Percentiles rank a stretch among this genome's conserved stretches.
phyloP scores from a whole-genome alignment of 805 yeast genomes.

The Scheffersomyces spartinae region DNA sequence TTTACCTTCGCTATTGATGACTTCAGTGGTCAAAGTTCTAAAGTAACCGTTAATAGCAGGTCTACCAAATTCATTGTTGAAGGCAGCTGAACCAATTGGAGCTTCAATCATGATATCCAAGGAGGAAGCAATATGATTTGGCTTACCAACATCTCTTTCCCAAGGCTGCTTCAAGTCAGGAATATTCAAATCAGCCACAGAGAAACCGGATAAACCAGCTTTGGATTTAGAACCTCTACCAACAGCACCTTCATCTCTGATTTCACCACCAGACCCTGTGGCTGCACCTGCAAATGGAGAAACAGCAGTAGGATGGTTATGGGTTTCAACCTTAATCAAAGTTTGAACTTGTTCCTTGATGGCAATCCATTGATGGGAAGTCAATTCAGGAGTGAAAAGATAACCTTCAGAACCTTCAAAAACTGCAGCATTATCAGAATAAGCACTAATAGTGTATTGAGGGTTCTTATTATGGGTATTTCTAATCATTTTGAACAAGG shows the following conservation, averaged over 20 bases:
- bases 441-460: constrained; percentile 80
- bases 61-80: constrained; percentile 97
- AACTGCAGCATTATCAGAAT: constrained; percentile 96
- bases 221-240: constrained; percentile 97
- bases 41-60: constrained; percentile 96
- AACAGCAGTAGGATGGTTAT: constrained; percentile 98
- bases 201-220: constrained; percentile 90
- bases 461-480: constrained; percentile 80
- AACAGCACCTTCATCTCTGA: constrained; percentile 99
- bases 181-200: constrained; percentile 81
- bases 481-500: constrained; percentile 90
- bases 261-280: constrained; percentile 99
- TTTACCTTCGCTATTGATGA: constrained; percentile 47
- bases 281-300: constrained; percentile 99
- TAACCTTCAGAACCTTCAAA: constrained; percentile 74
- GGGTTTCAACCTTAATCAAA: constrained; percentile 93
- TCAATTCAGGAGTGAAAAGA: constrained; percentile 67
- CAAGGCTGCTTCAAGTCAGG: constrained; percentile 87
- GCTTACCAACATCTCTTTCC: constrained; percentile 88
- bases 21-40: constrained; percentile 83
- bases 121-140: constrained; percentile 85
- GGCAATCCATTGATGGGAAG: constrained; percentile 62
- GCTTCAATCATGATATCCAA: constrained; percentile 95
- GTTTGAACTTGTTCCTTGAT: constrained; percentile 75
- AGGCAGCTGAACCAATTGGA: constrained; percentile 95